phyloP scores from a whole-genome alignment of 73 alveolate species.

The Paramecium primaurelia region DNA sequence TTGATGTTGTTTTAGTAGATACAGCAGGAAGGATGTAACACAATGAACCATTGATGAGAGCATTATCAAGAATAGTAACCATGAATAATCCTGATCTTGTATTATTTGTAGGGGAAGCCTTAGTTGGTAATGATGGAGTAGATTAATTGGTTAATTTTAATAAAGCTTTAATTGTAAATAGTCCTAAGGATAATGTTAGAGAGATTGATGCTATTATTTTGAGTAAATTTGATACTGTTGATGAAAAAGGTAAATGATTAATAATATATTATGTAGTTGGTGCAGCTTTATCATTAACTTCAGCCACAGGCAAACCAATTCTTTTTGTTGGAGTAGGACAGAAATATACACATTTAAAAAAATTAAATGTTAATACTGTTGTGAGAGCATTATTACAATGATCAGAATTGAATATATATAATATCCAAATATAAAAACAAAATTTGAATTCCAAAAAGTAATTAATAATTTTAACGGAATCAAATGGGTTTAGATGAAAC shows the following conservation, averaged over 20 bases:
- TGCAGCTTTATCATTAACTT: constrained; percentile 99
- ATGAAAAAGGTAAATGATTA: constrained; percentile 86
- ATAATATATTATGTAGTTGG: constrained; percentile 75
- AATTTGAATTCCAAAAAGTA: constrained; percentile 12
- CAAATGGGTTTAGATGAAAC: background rate
- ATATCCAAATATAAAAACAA: background rate
- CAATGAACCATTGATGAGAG: constrained; percentile 98
- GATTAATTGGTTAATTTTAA: constrained; percentile 96
- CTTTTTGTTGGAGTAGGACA: constrained; percentile 99
- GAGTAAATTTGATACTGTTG: constrained; percentile 99
- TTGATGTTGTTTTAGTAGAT: constrained; percentile 98
- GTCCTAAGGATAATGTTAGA: constrained; percentile 89
- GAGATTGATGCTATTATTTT: constrained; percentile 98
- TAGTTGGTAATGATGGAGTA: constrained; percentile 99
- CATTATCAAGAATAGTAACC: constrained; percentile 95
- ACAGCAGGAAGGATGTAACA: constrained; percentile 99
- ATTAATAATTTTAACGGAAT: constrained; percentile 14
- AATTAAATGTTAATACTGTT: constrained; percentile 85
- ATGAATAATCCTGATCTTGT: constrained; percentile 97
- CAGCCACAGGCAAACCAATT: constrained; percentile 98
- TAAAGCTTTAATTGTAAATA: constrained; percentile 88
- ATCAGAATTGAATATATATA: background rate
- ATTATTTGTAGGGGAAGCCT: constrained; percentile 99
- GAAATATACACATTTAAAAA: constrained; percentile 94
- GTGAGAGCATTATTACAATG: constrained; percentile 72